Evolutionary conservation across 2,329 filamentous ascomycete species (phyloP), one percentile per base, ranked within the genome.

Genomic region (Cyclaneusma minus): DNA sequence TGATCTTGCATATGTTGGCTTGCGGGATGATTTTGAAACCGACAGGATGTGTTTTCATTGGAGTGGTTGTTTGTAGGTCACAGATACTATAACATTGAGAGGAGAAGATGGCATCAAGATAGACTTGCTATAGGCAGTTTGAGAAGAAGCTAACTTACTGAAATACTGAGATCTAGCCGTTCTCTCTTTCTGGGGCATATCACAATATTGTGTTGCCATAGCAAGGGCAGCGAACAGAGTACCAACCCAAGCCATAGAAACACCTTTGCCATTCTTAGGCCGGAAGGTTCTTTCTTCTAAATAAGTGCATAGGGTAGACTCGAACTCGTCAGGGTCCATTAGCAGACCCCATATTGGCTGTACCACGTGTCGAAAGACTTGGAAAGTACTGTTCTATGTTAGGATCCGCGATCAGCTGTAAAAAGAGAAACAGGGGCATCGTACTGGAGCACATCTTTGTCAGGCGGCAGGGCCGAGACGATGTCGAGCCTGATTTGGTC

Each of bases 271-370:
- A 16, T 36, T 37, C 20, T 17, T 3, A 14, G 14, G 7, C 16
- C 16, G 7, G 16, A 12, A 11, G n/a, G 9, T 67, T 24, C 70
- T 58, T 30, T 75, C 69, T 37, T 75, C 70, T 2, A 76, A 54
- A 35, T 76, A 75, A 13, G 69, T 56, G 58, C 75, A 73, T 24
- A 76, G 54, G 33, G 63, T 67, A 4, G 66, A 63, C 38, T 76
- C 70, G 15, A 76, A 60, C 28, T 73, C 69, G 29, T 73, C 67
- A 28, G 76, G 68, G 36, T 75, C 69, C 30, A 73, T 62, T 11
- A 76, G 64, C 25, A 76, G 70, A 2, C 69, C 69, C 70, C 70
- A 76, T 37, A 76, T 76, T 2, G 68, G 68, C 25, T 76, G 70
- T 2, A 70, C 64, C 13, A 72, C 69, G 41, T 75, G 68, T 44